Evolutionary conservation across 768 basidiomycete genomes (phyloP).

Genomic region (Boletus speciosus): DNA sequence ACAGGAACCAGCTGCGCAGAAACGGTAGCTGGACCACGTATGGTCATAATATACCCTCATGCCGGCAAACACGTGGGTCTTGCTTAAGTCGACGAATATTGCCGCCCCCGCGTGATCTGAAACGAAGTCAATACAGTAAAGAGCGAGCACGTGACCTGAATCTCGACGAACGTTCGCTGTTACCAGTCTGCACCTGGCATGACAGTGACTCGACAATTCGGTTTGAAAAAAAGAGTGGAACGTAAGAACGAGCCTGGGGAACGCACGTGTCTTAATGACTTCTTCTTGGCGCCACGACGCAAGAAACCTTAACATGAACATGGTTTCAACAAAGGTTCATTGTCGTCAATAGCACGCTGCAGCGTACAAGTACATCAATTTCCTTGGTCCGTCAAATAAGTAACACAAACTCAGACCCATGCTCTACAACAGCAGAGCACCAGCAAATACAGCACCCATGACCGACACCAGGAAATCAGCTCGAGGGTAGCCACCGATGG

Average conservation of each 20-base stretch:
- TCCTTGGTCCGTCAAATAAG: constrained; percentile 1
- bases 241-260: no score
- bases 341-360: neutral
- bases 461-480: constrained; percentile 4
- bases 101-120: neutral
- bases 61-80: constrained; percentile 5
- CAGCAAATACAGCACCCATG: constrained; percentile 10
- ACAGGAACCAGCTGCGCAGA: neutral
- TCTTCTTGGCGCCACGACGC: neutral
- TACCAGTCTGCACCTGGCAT: no score
- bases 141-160: no score
- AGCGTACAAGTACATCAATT: constrained; percentile 3
- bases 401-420: neutral
- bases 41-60: constrained; percentile 9
- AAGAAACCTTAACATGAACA: neutral
- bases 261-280: no score
- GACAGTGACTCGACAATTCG: no score
- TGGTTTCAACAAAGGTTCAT: neutral
- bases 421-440: constrained; percentile 13
- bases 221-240: no score
- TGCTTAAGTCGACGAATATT: neutral
- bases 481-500: neutral
- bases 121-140: neutral
- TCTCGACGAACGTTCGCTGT: no score
- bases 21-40: neutral